A percentile compares a stretch with the other conserved stretches of the same genome.
Evolutionary conservation across 208 protist genomes (phyloP).

Genomic region (Acanthamoeba castellanii): DNA sequence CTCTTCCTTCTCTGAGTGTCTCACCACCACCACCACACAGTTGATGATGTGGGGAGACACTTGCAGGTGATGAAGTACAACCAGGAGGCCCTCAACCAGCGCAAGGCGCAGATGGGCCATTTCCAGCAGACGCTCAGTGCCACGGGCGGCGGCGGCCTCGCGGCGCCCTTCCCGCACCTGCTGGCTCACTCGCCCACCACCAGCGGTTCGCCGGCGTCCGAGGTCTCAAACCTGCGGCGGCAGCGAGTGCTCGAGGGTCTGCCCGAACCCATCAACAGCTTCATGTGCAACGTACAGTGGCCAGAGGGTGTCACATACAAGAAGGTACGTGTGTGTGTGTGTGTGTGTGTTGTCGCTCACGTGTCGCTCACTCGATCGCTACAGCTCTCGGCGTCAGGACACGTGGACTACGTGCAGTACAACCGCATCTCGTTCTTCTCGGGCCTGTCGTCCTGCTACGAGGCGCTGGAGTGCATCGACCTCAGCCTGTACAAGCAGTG

Average conservation of each 20-base stretch:
- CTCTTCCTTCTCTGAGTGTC: background rate
- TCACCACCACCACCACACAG: background rate
- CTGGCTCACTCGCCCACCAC: background rate
- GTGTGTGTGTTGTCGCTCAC: no score
- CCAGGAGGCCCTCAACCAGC: slow-evolving; percentile 14
- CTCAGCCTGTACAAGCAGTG: slow-evolving; percentile 44
- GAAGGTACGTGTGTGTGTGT: background rate
- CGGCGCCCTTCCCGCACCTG: slow-evolving; percentile 1
- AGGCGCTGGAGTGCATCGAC: slow-evolving; percentile 66
- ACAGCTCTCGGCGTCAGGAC: slow-evolving; percentile 52
- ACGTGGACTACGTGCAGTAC: slow-evolving; percentile 72
- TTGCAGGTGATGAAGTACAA: slow-evolving; percentile 51
- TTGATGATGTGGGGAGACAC: background rate
- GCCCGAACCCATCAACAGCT: slow-evolving; percentile 27
- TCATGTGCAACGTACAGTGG: slow-evolving; percentile 57
- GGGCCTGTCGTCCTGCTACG: slow-evolving; percentile 58
- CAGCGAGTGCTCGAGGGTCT: slow-evolving; percentile 38
- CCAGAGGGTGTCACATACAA: slow-evolving; percentile 57
- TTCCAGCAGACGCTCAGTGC: background rate
- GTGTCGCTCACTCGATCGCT: background rate
- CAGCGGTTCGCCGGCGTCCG: background rate
- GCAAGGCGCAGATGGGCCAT: slow-evolving; percentile 45
- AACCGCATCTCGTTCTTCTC: slow-evolving; percentile 56
- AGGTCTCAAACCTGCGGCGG: slow-evolving; percentile 13
- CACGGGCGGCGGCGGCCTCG: background rate